Evolutionary conservation across 768 basidiomycete species (phyloP), one percentile per base, ranked within the genome.

Genomic region (Phlegmacium glaucopus): DNA sequence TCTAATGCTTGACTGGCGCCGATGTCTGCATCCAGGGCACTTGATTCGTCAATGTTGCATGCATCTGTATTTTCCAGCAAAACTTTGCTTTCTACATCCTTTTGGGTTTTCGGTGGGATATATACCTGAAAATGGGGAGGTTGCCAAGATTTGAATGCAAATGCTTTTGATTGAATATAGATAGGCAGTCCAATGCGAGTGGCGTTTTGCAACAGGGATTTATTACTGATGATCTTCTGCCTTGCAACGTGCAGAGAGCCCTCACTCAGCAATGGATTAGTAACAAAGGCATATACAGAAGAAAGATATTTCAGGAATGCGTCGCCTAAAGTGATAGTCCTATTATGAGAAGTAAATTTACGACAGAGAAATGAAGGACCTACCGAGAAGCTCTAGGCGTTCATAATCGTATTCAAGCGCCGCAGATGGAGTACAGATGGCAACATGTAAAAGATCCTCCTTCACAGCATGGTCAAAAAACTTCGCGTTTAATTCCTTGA

Each of bases 371-470:
- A n/a, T 39, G 16, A 45, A 45, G 6, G 39, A 50, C 70, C 49
- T 56, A 90, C 90, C 91, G 12, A 93, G 75, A 42, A 92, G 72
- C 62, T 93, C 92, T 39, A 92, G 67, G 29, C 91, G 81, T 66
- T 94, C 89, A 63, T 94, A 94, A 67, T 94, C 78, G 49, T 75
- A 74, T 53, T 87, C 88, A 39, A 78, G 72, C 26, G 78, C 77
- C 28, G 82, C 82, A 8, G 87, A 82, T 7, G 87, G 85, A 0
- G 89, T 70, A 51, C 82, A 83, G 34, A 90, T 70, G 9, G 92
- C 88, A 32, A 74, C 69, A 40, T 82, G 75, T 34, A 94, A 68
- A 17, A 79, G 69, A 25, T 75, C 65, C 56, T 87, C 85, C 12
- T 72, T 64, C 37, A 94, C 75, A n/a, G 71, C 63, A 60, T 82